These are phyloP conservation scores for Pleurotus citrinopileatus DNA, from an alignment of 768 basidiomycete genomes.

Conservation along the genomic window DNA sequence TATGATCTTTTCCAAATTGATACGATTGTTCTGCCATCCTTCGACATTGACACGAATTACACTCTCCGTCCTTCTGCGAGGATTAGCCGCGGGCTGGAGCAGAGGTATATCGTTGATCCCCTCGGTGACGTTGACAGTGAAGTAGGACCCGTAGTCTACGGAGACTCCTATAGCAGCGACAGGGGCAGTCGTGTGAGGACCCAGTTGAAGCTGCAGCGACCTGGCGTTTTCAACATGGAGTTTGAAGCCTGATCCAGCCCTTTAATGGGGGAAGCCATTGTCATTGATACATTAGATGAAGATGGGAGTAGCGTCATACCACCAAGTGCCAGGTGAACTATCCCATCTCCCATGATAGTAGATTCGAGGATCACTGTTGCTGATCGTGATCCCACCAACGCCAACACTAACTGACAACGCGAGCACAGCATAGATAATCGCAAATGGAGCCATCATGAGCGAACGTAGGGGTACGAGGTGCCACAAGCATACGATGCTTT, in stretches of 20 bases:
- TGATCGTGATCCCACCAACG: conserved; percentile 20
- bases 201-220: conserved; percentile 42
- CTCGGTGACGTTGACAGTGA: conserved; percentile 43
- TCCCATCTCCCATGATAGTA: conserved; percentile 55
- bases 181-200: conserved; percentile 45
- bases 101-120: conserved; percentile 46
- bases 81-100: neutral
- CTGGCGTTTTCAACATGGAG: conserved; percentile 40
- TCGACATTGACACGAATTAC: conserved; percentile 48
- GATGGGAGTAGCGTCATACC: conserved; percentile 29
- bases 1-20: conserved; percentile 45
- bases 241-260: conserved; percentile 56
- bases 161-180: conserved; percentile 47
- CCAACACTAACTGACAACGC: neutral
- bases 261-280: no score
- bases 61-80: conserved; percentile 11
- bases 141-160: conserved; percentile 42
- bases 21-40: conserved; percentile 59
- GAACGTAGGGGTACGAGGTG: no score
- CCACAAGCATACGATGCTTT: neutral
- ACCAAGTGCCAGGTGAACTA: conserved; percentile 50
- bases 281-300: no score
- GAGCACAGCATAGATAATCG: neutral
- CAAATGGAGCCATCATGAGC: neutral
- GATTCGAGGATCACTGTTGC: conserved; percentile 39